Evolutionary conservation across 805 yeast species (phyloP).

Genomic region (Saccharomycopsis sp.): DNA sequence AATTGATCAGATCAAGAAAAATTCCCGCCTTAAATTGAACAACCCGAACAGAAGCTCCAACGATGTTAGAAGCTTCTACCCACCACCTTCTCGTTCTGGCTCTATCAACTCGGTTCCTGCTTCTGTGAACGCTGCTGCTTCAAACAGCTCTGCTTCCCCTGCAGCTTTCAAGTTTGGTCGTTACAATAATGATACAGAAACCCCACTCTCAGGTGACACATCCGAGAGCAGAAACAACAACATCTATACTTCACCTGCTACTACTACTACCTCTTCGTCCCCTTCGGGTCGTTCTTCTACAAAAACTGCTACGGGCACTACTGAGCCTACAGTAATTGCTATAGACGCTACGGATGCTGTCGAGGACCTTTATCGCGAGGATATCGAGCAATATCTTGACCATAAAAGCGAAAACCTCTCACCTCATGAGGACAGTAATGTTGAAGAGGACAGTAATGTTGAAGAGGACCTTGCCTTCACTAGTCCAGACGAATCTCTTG

Average conservation of each 20-base stretch:
- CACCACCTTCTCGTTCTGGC: not conserved
- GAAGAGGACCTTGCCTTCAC: not conserved
- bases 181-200: not conserved
- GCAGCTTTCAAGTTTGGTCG: not conserved
- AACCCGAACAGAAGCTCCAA: not conserved
- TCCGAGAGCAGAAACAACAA: not conserved
- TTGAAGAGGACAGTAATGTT: not conserved
- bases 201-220: too few species aligned
- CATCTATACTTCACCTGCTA: too few species aligned
- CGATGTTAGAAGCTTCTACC: not conserved
- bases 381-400: constrained; percentile 1
- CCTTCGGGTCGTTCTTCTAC: not conserved
- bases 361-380: not conserved
- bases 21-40: not conserved
- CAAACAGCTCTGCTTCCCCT: not conserved
- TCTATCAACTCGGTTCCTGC: constrained; percentile 1
- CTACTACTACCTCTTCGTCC: not conserved
- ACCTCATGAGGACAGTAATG: not conserved
- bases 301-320: not conserved
- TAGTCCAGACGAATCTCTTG: not conserved
- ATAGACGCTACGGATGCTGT: too few species aligned
- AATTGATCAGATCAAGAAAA: not conserved
- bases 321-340: too few species aligned
- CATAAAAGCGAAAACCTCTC: not conserved
- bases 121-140: not conserved